Evolutionary conservation across 2,329 filamentous ascomycete genomes (phyloP), one percentile per base, ranked within the genome.

Genomic region (Arachnomyces sp.): DNA sequence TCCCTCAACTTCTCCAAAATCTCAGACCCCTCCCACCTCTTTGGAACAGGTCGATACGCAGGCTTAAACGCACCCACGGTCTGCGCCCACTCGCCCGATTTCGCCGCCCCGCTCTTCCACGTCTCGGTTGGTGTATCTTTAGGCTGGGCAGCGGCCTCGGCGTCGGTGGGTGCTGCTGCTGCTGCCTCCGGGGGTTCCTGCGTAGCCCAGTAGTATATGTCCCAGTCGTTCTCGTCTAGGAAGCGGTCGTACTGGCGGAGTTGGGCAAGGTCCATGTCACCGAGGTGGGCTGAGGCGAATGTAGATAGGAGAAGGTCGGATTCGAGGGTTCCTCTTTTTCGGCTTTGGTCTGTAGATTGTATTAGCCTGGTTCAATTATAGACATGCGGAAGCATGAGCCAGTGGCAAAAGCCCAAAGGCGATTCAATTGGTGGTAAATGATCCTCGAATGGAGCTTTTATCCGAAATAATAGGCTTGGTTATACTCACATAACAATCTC

Each of bases 151-250:
- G 63, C 67, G 18, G 74, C 71, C 49, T 78, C 74, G 4, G 73
- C 71, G 1, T 47, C 28, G 34, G 71, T 71, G 42, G 77, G 70
- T 39, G 70, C 62, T 28, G 77, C 73, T n/a, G 74, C 74, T 1
- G 72, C 67, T 3, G 75, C 67, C 9, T 44, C 54, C 18, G 63
- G 57, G 1, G 81, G 73, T 52, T 87, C 80, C 65, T 98, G 92
- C 12, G 92, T 98, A 3, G 85, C 87, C 92, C 92, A 98, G 74
- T 98, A 98, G 73, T 98, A 98, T 46, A 98, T 95, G 62, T 98
- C 92, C 92, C 92, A 98, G 70, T 98, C 92, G 65, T 98, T 98
- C 68, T 98, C 92, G 65, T 98, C 92, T 42, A 98, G 79, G 71
- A 98, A 93, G 18, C 75, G 70, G 62, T 96, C 90, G 70, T 92